phyloP scores from a whole-genome alignment of 2,329 filamentous ascomycete species.

The Bipolaris bicolor region DNA sequence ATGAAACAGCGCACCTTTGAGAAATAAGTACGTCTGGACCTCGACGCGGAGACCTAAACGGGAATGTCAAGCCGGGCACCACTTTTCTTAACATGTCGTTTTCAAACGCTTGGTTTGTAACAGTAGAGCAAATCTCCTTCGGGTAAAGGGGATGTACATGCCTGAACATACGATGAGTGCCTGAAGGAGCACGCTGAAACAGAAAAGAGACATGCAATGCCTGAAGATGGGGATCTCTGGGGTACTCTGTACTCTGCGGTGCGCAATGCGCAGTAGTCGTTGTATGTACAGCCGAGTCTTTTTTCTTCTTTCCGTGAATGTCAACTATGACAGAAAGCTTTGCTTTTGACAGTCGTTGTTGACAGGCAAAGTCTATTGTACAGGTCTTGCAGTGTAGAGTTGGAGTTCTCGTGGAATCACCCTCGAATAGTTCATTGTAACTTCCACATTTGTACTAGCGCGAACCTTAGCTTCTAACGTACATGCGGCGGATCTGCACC shows the following conservation, averaged over 20 bases:
- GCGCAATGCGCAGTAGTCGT: neutral
- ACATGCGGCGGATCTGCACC: conserved; percentile 27
- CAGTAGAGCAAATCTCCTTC: neutral
- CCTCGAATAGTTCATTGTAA: conserved; percentile 17
- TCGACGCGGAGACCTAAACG: too few species aligned
- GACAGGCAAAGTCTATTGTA: too few species aligned
- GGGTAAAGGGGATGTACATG: conserved; percentile 8
- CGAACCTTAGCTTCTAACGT: conserved; percentile 24
- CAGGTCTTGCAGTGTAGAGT: neutral
- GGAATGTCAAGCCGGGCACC: neutral
- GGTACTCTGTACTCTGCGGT: neutral
- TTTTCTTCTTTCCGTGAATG: too few species aligned
- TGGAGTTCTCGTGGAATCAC: neutral
- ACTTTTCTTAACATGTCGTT: neutral
- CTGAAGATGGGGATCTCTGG: conserved; percentile 18
- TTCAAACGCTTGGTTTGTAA: conserved; percentile 10
- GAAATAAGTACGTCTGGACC: neutral
- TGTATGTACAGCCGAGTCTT: too few species aligned
- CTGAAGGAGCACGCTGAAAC: conserved; percentile 31
- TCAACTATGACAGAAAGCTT: neutral
- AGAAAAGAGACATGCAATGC: conserved; percentile 23
- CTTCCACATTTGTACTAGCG: conserved; percentile 16
- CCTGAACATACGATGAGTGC: conserved; percentile 13
- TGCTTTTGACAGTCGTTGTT: too few species aligned
- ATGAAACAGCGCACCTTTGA: neutral